These are phyloP conservation scores for Aspergillus brasiliensis DNA, from an alignment of 2,329 filamentous ascomycete genomes.

Conservation along the genomic window DNA sequence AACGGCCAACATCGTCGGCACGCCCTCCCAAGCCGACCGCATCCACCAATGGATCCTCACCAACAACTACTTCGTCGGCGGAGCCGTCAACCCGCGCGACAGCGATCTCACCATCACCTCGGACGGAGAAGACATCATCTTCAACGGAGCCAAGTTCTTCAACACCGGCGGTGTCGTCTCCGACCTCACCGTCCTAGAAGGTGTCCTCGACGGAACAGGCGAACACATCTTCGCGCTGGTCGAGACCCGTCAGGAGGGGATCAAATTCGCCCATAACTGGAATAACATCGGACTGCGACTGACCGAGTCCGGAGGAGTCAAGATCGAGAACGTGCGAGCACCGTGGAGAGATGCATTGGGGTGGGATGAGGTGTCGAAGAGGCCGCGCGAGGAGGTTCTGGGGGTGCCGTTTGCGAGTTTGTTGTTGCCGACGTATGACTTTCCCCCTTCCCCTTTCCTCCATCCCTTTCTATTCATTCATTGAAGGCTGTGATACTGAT, in stretches of 20 bases:
- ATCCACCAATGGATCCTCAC: constrained; percentile 59
- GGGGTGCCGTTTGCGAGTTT: constrained; percentile 58
- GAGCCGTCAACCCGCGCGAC: constrained; percentile 67
- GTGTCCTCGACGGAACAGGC: constrained; percentile 59
- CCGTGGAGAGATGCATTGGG: constrained; percentile 65
- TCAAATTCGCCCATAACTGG: constrained; percentile 61
- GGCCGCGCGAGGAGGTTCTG: constrained; percentile 54
- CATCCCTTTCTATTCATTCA: neutral
- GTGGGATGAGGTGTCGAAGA: constrained; percentile 56
- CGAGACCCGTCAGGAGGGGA: constrained; percentile 59
- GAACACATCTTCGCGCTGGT: constrained; percentile 67
- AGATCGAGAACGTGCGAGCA: constrained; percentile 59
- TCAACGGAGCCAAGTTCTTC: constrained; percentile 66
- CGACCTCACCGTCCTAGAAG: constrained; percentile 67
- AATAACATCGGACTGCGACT: constrained; percentile 65
- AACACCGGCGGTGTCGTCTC: constrained; percentile 69
- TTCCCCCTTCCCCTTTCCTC: neutral
- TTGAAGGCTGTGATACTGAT: neutral
- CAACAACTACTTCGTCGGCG: constrained; percentile 68
- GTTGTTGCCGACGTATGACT: constrained; percentile 58
- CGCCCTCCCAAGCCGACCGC: constrained; percentile 60
- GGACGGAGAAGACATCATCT: constrained; percentile 58
- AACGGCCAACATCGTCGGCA: constrained; percentile 63
- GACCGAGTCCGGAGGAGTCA: constrained; percentile 65
- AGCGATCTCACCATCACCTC: constrained; percentile 60